Percentiles rank a stretch among this genome's conserved stretches.
phyloP scores from a whole-genome alignment of 1,284 basidiomycete genomes.

The Somion occarium region DNA sequence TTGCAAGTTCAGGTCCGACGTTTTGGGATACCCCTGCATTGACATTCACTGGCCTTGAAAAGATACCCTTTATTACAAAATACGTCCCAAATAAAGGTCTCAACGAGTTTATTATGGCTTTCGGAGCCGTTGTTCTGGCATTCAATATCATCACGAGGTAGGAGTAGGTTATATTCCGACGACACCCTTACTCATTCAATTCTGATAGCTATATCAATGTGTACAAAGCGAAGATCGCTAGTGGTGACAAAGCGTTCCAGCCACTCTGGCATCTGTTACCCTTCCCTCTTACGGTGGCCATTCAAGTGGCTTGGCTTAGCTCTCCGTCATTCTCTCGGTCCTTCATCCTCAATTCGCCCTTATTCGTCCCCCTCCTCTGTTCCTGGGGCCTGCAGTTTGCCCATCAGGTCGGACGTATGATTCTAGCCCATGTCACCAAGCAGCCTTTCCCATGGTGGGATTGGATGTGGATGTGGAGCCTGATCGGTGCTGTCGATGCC shows the following conservation, averaged over 20 bases:
- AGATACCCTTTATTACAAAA: conserved; percentile 42
- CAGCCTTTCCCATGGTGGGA: conserved; percentile 86
- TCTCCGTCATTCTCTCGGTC: conserved; percentile 55
- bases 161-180: conserved; percentile 8
- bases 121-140: conserved; percentile 69
- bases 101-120: conserved; percentile 87
- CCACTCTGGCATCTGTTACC: conserved; percentile 81
- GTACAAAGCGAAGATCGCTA: conserved; percentile 40
- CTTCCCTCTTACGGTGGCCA: conserved; percentile 63
- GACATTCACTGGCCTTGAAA: conserved; percentile 53
- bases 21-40: conserved; percentile 84
- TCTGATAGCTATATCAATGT: conserved; percentile 83
- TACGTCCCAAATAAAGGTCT: conserved; percentile 66
- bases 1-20: conserved; percentile 47
- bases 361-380: conserved; percentile 84
- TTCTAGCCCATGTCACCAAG: conserved; percentile 89
- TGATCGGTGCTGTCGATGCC: conserved; percentile 79
- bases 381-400: conserved; percentile 89
- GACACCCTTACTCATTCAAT: neutral
- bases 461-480: conserved; percentile 80
- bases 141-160: conserved; percentile 81
- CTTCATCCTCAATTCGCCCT: conserved; percentile 54
- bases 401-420: conserved; percentile 88
- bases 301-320: conserved; percentile 81
- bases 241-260: conserved; percentile 34